Percentiles rank a stretch among this genome's conserved stretches.
Conservation (phyloP, 2,329 filamentous ascomycete species). For the Beauveria brongniartii region DNA sequence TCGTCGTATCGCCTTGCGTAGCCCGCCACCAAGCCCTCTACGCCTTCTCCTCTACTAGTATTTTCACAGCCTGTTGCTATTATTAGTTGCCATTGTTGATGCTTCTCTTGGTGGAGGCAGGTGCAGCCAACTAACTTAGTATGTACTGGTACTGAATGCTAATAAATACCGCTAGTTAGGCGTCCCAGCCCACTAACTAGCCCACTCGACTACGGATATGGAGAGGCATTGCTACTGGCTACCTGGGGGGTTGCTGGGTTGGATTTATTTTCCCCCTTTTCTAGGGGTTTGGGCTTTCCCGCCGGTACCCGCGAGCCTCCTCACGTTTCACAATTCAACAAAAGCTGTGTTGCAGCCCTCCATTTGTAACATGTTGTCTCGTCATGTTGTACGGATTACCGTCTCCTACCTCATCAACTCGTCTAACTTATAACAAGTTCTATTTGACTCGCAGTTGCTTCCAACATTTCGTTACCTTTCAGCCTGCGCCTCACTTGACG, state of each 20-base stretch:
- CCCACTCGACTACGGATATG: background rate
- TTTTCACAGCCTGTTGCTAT: background rate
- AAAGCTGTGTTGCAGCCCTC: background rate
- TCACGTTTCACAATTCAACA: constrained; percentile 1
- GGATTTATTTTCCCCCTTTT: background rate
- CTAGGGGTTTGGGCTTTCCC: background rate
- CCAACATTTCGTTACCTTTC: background rate
- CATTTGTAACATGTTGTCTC: background rate
- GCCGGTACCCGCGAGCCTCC: background rate
- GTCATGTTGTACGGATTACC: background rate
- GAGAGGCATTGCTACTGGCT: too few relatives aligned
- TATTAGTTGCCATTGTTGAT: background rate
- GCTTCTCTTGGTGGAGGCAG: background rate
- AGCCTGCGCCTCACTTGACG: background rate
- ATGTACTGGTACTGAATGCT: background rate
- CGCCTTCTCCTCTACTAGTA: background rate
- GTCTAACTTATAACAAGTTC: background rate
- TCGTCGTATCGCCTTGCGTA: too few relatives aligned
- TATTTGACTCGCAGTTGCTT: background rate
- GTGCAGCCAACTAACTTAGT: too few relatives aligned
- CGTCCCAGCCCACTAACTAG: background rate
- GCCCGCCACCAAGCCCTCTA: background rate
- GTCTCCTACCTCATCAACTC: background rate
- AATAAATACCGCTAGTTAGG: background rate
- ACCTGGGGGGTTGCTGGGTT: too few relatives aligned